These are phyloP conservation scores for Suhomyces choctaworum DNA, from an alignment of 1,139 yeast genomes.

Conservation along the genomic window DNA sequence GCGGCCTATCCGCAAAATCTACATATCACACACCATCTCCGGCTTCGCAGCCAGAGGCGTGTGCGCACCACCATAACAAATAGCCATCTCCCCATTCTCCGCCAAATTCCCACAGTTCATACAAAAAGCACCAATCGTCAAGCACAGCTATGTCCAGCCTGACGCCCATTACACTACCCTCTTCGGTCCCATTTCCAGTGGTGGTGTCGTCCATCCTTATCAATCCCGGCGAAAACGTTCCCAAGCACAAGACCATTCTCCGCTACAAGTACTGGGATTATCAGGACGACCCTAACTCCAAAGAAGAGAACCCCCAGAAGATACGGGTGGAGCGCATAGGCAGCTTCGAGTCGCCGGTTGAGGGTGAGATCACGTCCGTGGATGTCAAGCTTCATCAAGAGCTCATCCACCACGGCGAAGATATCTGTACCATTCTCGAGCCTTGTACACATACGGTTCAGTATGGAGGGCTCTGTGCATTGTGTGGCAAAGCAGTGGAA, in stretches of 20 bases:
- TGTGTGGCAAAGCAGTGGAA: slow-evolving; percentile 85
- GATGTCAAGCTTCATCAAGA: slow-evolving; percentile 59
- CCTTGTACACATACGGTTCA: slow-evolving; percentile 95
- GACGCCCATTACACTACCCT: slow-evolving; percentile 48
- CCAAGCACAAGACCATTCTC: slow-evolving; percentile 56
- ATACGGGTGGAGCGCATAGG: slow-evolving; percentile 62
- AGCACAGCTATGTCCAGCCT: slow-evolving; percentile 27
- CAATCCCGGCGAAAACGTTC: slow-evolving; percentile 45
- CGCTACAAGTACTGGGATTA: slow-evolving; percentile 69
- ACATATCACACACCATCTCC: too few relatives aligned
- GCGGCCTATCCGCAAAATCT: too few relatives aligned
- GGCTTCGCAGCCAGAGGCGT: too few relatives aligned
- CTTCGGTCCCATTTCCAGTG: slow-evolving; percentile 67
- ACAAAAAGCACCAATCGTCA: not conserved
- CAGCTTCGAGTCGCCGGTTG: slow-evolving; percentile 79
- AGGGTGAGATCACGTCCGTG: slow-evolving; percentile 61
- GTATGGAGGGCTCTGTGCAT: slow-evolving; percentile 92
- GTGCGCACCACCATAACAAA: slow-evolving; percentile 6
- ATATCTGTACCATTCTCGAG: slow-evolving; percentile 61
- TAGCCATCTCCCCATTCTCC: slow-evolving; percentile 5
- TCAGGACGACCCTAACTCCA: slow-evolving; percentile 57
- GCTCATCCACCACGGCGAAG: slow-evolving; percentile 47
- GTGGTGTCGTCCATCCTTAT: slow-evolving; percentile 56
- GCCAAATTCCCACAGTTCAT: slow-evolving; percentile 1
- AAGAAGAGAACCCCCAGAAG: slow-evolving; percentile 44